phyloP scores from a whole-genome alignment of 352 stramenopile species.

The Aphanomyces stellatus region DNA sequence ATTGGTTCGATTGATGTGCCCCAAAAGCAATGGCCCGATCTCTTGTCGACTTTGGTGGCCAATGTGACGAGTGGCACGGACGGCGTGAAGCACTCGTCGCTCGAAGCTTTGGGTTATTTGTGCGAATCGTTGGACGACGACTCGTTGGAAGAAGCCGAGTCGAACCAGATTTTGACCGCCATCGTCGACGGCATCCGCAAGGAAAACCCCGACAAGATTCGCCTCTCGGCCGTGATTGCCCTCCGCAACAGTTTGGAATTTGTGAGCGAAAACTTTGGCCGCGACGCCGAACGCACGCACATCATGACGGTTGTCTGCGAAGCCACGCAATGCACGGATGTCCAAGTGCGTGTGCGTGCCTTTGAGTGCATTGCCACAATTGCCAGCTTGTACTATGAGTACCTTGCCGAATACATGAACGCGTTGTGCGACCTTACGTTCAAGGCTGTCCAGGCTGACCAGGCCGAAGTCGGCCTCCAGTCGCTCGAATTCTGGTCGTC shows the following conservation, averaged over 20 bases:
- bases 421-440: constrained; percentile 95
- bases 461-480: constrained; percentile 88
- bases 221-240: constrained; percentile 87
- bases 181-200: constrained; percentile 95
- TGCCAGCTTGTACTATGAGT: constrained; percentile 95
- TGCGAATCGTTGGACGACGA: constrained; percentile 75
- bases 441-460: constrained; percentile 87
- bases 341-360: constrained; percentile 80
- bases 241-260: constrained; percentile 95
- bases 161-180: constrained; percentile 94
- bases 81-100: constrained; percentile 84
- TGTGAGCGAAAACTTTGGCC: constrained; percentile 94
- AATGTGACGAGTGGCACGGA: constrained; percentile 87
- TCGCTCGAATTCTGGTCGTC: constrained; percentile 98
- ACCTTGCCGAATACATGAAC: constrained; percentile 94
- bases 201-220: constrained; percentile 80
- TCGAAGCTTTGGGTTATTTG: constrained; percentile 79
- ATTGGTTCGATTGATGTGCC: constrained; percentile 91
- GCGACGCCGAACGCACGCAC: constrained; percentile 90
- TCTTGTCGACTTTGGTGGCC: constrained; percentile 87
- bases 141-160: constrained; percentile 69
- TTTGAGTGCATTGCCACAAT: constrained; percentile 96
- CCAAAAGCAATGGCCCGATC: constrained; percentile 89
- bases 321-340: constrained; percentile 87
- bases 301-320: constrained; percentile 95